Evolutionary conservation across 345 rosid species (phyloP), one percentile per base, ranked within the genome.

Genomic region (Eucalyptus fibrosa): DNA sequence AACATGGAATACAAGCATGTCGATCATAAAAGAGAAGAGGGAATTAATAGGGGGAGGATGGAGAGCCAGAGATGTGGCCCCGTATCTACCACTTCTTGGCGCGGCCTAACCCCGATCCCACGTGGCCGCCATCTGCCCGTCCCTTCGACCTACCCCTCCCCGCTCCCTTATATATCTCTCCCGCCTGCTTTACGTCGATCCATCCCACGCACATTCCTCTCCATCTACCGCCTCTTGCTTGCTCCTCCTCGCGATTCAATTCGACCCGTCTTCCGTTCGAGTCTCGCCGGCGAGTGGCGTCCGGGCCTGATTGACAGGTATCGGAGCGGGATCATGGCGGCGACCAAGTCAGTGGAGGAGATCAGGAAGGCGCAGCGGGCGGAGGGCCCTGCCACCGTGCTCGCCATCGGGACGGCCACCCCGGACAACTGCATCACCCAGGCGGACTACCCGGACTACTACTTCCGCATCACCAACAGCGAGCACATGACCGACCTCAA

Each of bases 401-500:
- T 95, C 34, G 95, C 95, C 60, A 94, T 95, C n/a, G 97, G 97
- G 32, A 95, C 97, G 2, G 96, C 97, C 81, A 94, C 94, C 32
- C 97, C 97, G 2, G 80, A 91, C 47, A 91, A 95, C 92, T 92
- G 94, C 90, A 91, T 95, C 85, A 1, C 30, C 86, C 97, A 95
- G 90, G 92, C 93, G 2, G 96, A 94, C 62, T 95, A 94, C 56
- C 96, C 97, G 0, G 96, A 94, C 86, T 95, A 92, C 92, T 95
- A 95, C 91, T 95, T 95, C 92, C 90, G 95, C 26, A 93, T 95
- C 92, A 95, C 97, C 88, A 94, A 95, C 86, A 93, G 95, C 91
- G 96, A 94, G 86, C 97, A 95, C 91, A 93, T 93, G 97, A 93
- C 94, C n/a, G 96, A 94, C 67, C 96, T 95, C 49, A 95, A 95